These are phyloP conservation scores for Gnomoniopsis smithogilvyi DNA, from an alignment of 2,329 filamentous ascomycete genomes.

Conservation along the genomic window DNA sequence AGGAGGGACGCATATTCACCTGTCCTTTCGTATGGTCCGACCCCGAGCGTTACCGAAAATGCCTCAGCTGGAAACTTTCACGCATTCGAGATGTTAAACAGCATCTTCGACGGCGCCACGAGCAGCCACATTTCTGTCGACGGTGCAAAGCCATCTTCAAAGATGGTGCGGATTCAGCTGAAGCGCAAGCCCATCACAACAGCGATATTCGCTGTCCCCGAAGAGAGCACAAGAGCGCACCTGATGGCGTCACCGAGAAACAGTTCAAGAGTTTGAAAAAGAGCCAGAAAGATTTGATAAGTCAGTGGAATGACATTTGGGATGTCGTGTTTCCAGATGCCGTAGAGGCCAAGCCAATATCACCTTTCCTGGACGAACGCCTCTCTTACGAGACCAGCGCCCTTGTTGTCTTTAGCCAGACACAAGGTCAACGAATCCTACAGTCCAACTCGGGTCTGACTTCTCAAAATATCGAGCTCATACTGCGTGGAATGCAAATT, in stretches of 20 bases:
- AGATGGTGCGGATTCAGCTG: not conserved
- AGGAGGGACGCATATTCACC: conserved; percentile 4
- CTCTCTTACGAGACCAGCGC: conserved; percentile 16
- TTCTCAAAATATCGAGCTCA: not conserved
- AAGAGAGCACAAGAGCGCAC: not conserved
- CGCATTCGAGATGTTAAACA: conserved; percentile 24
- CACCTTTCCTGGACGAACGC: conserved; percentile 10
- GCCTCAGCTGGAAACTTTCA: conserved; percentile 15
- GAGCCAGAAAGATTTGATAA: conserved; percentile 7
- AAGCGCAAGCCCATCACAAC: not conserved
- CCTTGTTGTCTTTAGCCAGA: conserved; percentile 17
- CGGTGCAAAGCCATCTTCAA: conserved; percentile 19
- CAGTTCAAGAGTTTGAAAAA: conserved; percentile 4
- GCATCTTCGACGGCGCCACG: conserved; percentile 21
- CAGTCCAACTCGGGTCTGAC: not conserved
- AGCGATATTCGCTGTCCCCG: not conserved
- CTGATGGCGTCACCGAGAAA: conserved; percentile 16
- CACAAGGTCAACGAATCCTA: not conserved
- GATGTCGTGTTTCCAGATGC: conserved; percentile 21
- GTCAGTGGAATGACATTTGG: conserved; percentile 22
- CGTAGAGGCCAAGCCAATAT: conserved; percentile 2
- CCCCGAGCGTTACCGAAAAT: conserved; percentile 8
- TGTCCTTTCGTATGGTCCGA: conserved; percentile 24
- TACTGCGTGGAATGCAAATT: not conserved
- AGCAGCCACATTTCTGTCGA: conserved; percentile 13